A percentile compares a stretch with the other conserved stretches of the same genome.
These are phyloP conservation scores for Pouteria campechiana DNA, from an alignment of 179 eudicot species.

Conservation along the genomic window DNA sequence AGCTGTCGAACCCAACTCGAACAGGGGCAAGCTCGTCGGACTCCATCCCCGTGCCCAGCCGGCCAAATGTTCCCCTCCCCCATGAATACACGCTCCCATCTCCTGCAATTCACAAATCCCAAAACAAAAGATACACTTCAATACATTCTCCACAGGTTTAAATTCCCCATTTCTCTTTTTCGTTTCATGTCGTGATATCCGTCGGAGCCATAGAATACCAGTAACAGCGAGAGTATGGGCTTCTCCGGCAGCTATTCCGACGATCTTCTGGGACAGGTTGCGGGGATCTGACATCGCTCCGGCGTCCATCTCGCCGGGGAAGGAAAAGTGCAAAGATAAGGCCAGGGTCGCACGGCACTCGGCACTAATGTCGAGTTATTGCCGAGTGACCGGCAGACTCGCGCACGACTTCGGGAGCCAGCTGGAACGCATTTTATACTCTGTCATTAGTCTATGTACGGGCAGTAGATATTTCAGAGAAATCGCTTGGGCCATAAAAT, in stretches of 20 bases:
- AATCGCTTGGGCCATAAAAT: too few species aligned
- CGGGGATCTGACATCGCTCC: constrained; percentile 4
- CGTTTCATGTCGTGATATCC: too few species aligned
- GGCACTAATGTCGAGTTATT: too few species aligned
- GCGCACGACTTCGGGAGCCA: too few species aligned
- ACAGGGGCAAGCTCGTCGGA: constrained; percentile 40
- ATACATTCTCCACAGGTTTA: too few species aligned
- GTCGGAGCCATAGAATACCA: constrained; percentile 12
- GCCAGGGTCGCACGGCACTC: constrained; percentile 7
- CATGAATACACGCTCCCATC: constrained; percentile 76
- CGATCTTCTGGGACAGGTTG: constrained; percentile 22
- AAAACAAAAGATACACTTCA: too few species aligned
- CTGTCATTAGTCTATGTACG: too few species aligned
- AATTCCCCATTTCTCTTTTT: too few species aligned
- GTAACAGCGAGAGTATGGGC: constrained; percentile 80
- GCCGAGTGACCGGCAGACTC: too few species aligned
- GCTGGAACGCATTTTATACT: too few species aligned
- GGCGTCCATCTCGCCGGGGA: constrained; percentile 2
- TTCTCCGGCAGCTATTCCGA: constrained; percentile 65
- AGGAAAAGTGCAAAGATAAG: constrained; percentile 12
- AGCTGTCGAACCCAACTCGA: constrained; percentile 17
- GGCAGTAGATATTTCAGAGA: too few species aligned
- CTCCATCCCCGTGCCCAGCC: constrained; percentile 71
- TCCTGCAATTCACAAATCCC: constrained; percentile 8
- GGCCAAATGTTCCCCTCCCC: constrained; percentile 84